These are phyloP conservation scores for Phytophthora palmivora DNA, from an alignment of 352 stramenopile species.

Conservation along the genomic window DNA sequence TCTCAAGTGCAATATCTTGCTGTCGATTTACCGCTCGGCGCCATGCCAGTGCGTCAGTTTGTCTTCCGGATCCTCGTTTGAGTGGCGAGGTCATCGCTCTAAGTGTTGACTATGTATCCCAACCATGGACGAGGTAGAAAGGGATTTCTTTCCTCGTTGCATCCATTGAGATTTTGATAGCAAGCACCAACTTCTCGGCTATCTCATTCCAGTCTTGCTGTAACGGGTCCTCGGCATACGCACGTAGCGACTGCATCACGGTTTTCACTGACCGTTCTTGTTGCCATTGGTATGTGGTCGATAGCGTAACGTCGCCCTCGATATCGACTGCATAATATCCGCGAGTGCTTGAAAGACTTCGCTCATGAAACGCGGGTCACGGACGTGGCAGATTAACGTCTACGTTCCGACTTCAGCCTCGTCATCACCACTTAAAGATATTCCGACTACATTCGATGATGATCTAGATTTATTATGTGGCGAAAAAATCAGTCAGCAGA, in stretches of 20 bases:
- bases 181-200: not conserved
- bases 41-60: not conserved
- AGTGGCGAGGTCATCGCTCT: too few relatives aligned
- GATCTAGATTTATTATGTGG: too few relatives aligned
- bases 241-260: not conserved
- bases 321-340: not conserved
- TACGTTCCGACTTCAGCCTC: too few relatives aligned
- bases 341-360: too few relatives aligned
- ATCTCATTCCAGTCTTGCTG: not conserved
- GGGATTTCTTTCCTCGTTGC: not conserved
- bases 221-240: not conserved
- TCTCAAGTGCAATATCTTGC: not conserved
- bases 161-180: not conserved
- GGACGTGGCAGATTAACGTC: too few relatives aligned
- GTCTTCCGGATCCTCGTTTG: too few relatives aligned
- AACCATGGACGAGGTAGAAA: not conserved
- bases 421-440: too few relatives aligned
- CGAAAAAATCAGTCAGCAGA: too few relatives aligned
- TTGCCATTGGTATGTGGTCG: not conserved
- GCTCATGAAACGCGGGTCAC: too few relatives aligned
- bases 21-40: not conserved
- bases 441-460: too few relatives aligned
- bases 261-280: conserved; percentile 2
- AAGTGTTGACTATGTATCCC: too few relatives aligned
- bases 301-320: not conserved